Evolutionary conservation across 2,329 filamentous ascomycete species (phyloP), one percentile per base, ranked within the genome.

Genomic region (Hypoxylon sp.): DNA sequence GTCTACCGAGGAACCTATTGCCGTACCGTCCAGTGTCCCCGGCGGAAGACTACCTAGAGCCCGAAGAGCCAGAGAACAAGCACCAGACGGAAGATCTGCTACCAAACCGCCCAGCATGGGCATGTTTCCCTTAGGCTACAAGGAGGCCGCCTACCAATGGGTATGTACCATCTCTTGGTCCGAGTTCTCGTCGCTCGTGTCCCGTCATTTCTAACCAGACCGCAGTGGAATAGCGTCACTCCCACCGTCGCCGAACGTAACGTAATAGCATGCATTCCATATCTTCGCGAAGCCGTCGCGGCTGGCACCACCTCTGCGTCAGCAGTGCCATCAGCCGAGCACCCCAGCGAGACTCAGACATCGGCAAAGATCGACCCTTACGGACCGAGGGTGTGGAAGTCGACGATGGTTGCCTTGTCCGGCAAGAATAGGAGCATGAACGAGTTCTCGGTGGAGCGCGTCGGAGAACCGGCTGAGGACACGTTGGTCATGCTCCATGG

Each of bases 401-500:
- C 91, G 27, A 88, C 89, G 58, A 88, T 97, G 80, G 91, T 99
- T 9, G 79, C 88, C 62, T 80, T 99, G 54, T 87, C 88, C 13
- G 95, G 95, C 50, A 95, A 92, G 74, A 87, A 96, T 72, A 86
- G 95, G 46, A 90, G 88, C 2, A 75, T 99, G 61, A 98, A 99
- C 71, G 95, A 99, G 72, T 95, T 97, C 73, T 92, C 90, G 1
- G 86, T 99, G 2, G 91, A 97, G 77, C 83, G 93, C 46, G 78
- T 92, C 1, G 91, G 87, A 29, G 93, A 97, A 71, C 76, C 88
- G 3, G 84, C 86, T 0, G 88, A 96, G 42, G 88, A 98, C 70
- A 95, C 91, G 38, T 81, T 99, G 13, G 94, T 99, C 40, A 96
- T 99, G 86, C 79, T 99, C 3, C 95, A 99, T 72, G 95, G 95